phyloP scores from a whole-genome alignment of 352 stramenopile genomes.

The Blastocystis sp. region DNA sequence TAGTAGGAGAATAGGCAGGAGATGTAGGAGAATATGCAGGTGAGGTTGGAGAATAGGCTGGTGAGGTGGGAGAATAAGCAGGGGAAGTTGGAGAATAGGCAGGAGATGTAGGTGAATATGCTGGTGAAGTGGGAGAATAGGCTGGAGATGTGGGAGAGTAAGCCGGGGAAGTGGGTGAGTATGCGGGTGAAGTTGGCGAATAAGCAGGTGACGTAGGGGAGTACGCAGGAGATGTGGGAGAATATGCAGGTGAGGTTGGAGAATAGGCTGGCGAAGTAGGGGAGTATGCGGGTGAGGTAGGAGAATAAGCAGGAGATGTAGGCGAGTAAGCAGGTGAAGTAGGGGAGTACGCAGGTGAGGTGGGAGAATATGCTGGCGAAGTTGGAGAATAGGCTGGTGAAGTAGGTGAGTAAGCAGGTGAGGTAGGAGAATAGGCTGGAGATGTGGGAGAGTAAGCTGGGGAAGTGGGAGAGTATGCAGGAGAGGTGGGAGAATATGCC shows the following conservation, averaged over 20 bases:
- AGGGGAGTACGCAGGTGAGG: conserved; percentile 73
- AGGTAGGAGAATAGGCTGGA: conserved; percentile 72
- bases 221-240: not conserved
- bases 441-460: conserved; percentile 78
- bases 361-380: conserved; percentile 21
- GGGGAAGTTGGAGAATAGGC: conserved; percentile 76
- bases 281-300: conserved; percentile 76
- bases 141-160: conserved; percentile 75
- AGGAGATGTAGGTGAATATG: conserved; percentile 33
- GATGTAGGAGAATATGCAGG: conserved; percentile 77
- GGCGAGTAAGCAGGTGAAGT: conserved; percentile 76
- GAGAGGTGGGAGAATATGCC: conserved; percentile 12
- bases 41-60: conserved; percentile 72
- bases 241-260: not conserved
- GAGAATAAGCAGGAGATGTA: conserved; percentile 72
- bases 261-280: conserved; percentile 72
- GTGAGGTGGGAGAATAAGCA: conserved; percentile 76
- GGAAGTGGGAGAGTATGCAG: conserved; percentile 72
- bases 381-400: conserved; percentile 77
- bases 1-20: conserved; percentile 78
- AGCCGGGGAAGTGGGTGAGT: conserved; percentile 52
- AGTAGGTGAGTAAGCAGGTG: conserved; percentile 72
- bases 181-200: conserved; percentile 77
- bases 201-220: conserved; percentile 77
- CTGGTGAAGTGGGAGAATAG: conserved; percentile 73